phyloP scores from a whole-genome alignment of 768 basidiomycete species.

The Xanthoconium stramineum region DNA sequence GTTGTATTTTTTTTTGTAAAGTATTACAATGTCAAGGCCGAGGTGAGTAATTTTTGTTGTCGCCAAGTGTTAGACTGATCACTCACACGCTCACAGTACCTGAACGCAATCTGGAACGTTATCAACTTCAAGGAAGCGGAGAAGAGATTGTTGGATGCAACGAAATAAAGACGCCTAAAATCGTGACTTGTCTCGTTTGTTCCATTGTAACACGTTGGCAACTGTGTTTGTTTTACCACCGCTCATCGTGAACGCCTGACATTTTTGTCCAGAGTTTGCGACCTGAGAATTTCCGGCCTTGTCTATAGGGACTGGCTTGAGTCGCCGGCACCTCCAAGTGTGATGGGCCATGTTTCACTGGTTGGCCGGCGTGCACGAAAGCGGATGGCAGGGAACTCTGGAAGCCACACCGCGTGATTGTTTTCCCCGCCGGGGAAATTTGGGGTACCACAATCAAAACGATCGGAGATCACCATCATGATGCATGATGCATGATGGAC shows the following conservation, averaged over 20 bases:
- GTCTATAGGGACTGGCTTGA: not conserved
- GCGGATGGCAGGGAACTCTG: too few relatives aligned
- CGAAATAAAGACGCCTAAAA: conserved; percentile 22
- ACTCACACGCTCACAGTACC: conserved; percentile 56
- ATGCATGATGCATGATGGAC: not conserved
- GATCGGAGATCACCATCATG: not conserved
- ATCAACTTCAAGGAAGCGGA: conserved; percentile 96
- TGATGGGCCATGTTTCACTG: not conserved
- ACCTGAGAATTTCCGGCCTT: not conserved
- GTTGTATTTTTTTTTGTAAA: conserved; percentile 35
- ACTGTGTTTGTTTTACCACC: not conserved
- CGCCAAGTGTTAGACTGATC: not conserved
- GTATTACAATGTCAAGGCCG: conserved; percentile 91
- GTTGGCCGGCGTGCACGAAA: not conserved
- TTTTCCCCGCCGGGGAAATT: not conserved
- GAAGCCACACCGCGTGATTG: not conserved
- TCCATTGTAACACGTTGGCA: conserved; percentile 8
- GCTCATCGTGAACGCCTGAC: not conserved
- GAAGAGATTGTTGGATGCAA: conserved; percentile 42
- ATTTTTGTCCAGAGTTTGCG: not conserved
- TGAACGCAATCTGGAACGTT: conserved; percentile 93
- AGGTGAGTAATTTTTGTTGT: conserved; percentile 53
- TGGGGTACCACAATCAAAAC: too few relatives aligned
- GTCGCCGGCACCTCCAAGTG: not conserved
- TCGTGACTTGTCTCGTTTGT: not conserved